Evolutionary conservation across 2,329 filamentous ascomycete genomes (phyloP).

Genomic region (Cladosporium sp.): DNA sequence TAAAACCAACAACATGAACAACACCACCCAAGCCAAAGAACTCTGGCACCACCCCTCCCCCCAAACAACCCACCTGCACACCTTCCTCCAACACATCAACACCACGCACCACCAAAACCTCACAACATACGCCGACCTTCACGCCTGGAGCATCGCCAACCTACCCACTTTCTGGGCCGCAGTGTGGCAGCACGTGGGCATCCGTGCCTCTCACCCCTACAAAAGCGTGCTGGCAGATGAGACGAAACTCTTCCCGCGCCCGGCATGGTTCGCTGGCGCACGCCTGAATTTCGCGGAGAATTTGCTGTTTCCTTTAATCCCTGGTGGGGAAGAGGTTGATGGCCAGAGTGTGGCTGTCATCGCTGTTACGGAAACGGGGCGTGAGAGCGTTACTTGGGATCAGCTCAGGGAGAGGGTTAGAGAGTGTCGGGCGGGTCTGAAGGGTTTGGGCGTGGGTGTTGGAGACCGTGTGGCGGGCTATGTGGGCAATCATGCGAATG

Average conservation of each 20-base stretch:
- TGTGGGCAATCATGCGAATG: conserved; percentile 84
- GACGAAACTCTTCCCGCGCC: conserved; percentile 76
- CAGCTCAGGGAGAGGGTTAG: conserved; percentile 75
- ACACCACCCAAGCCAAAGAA: conserved; percentile 13
- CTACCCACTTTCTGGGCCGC: conserved; percentile 78
- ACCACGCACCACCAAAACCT: conserved; percentile 61
- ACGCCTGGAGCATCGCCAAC: conserved; percentile 79
- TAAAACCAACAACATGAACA: too few relatives aligned
- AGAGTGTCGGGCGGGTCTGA: conserved; percentile 66
- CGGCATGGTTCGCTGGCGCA: conserved; percentile 76
- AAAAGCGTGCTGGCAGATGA: conserved; percentile 62
- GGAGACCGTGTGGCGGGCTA: conserved; percentile 67
- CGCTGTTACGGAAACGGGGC: conserved; percentile 70
- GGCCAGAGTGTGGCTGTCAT: conserved; percentile 67
- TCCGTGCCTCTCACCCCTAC: conserved; percentile 64
- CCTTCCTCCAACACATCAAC: conserved; percentile 58
- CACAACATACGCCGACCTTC: conserved; percentile 67
- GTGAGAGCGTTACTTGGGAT: conserved; percentile 69
- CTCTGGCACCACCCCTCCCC: conserved; percentile 39
- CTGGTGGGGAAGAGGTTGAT: conserved; percentile 39
- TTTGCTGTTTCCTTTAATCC: conserved; percentile 68
- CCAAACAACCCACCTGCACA: conserved; percentile 41
- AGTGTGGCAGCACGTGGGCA: conserved; percentile 76
- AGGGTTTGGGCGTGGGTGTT: conserved; percentile 58
- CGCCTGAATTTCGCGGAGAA: conserved; percentile 94